Conservation (phyloP, 2,329 filamentous ascomycete genomes). For the Exutisphaerella laricina region DNA sequence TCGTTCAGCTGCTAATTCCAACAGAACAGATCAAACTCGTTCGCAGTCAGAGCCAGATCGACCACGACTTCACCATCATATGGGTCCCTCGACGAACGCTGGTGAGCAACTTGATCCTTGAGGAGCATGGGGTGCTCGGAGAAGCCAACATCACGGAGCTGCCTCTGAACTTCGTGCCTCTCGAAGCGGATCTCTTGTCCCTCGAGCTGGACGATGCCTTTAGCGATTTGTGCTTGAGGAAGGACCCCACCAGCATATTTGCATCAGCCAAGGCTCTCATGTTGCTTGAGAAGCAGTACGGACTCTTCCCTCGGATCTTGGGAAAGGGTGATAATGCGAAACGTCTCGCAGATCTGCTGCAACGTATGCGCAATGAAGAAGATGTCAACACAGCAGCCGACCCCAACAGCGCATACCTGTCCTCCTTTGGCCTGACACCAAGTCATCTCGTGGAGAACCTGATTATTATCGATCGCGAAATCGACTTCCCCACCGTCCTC, state of each 20-base stretch:
- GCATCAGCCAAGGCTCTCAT: slow-evolving; percentile 87
- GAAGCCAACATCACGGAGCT: slow-evolving; percentile 87
- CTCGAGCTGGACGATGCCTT: slow-evolving; percentile 86
- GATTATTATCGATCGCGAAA: slow-evolving; percentile 91
- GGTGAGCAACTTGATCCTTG: slow-evolving; percentile 83
- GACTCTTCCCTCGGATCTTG: slow-evolving; percentile 87
- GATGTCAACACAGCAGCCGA: slow-evolving; percentile 47
- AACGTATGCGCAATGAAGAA: slow-evolving; percentile 90
- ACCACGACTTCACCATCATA: slow-evolving; percentile 95
- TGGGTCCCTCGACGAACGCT: slow-evolving; percentile 91
- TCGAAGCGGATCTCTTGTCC: slow-evolving; percentile 87
- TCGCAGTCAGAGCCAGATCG: slow-evolving; percentile 77
- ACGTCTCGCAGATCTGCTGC: slow-evolving; percentile 75
- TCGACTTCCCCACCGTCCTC: slow-evolving; percentile 86
- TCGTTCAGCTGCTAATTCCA: slow-evolving; percentile 7
- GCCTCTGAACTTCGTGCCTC: slow-evolving; percentile 80
- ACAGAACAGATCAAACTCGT: slow-evolving; percentile 86
- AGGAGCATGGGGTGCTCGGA: slow-evolving; percentile 87
- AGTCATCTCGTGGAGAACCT: slow-evolving; percentile 84
- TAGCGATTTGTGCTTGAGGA: slow-evolving; percentile 77
- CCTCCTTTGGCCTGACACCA: slow-evolving; percentile 64
- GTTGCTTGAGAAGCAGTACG: slow-evolving; percentile 85
- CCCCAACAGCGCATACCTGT: slow-evolving; percentile 41
- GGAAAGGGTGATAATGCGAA: slow-evolving; percentile 95
- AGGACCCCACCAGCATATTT: slow-evolving; percentile 87